Evolutionary conservation across 768 basidiomycete species (phyloP).

Genomic region (Coprinopsis cinerea): DNA sequence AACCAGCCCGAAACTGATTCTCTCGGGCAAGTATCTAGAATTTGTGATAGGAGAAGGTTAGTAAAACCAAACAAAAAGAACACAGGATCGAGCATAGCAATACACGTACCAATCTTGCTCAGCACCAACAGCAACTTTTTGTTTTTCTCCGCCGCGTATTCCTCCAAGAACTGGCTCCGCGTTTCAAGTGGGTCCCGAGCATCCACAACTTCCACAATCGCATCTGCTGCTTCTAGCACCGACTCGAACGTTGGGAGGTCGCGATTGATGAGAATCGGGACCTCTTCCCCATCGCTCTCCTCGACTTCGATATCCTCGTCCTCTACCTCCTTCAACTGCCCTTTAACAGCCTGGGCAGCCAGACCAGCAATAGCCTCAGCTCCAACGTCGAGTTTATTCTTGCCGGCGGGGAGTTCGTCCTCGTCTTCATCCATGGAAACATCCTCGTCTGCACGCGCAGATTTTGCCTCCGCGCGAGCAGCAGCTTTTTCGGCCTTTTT

Average conservation of each 20-base stretch:
- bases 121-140: conserved; percentile 56
- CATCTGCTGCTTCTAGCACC: conserved; percentile 73
- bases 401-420: conserved; percentile 24
- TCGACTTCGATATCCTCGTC: conserved; percentile 23
- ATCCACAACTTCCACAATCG: conserved; percentile 76
- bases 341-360: conserved; percentile 34
- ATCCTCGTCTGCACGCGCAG: conserved; percentile 24
- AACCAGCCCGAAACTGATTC: conserved; percentile 74
- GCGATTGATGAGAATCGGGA: conserved; percentile 57
- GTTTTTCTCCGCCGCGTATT: conserved; percentile 36
- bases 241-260: conserved; percentile 56
- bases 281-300: conserved; percentile 39
- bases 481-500: conserved; percentile 63
- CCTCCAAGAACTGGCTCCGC: conserved; percentile 61
- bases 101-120: conserved; percentile 80
- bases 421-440: conserved; percentile 24
- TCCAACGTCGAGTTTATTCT: conserved; percentile 42
- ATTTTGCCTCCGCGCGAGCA: conserved; percentile 18
- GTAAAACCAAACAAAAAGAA: conserved; percentile 1
- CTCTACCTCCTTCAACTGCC: conserved; percentile 27
- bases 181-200: conserved; percentile 75
- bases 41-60: no score
- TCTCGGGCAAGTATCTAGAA: conserved; percentile 69
- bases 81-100: neutral
- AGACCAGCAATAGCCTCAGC: conserved; percentile 43